Evolutionary conservation across 306 rosid species (phyloP).

Genomic region (Citrullus colocynthis): DNA sequence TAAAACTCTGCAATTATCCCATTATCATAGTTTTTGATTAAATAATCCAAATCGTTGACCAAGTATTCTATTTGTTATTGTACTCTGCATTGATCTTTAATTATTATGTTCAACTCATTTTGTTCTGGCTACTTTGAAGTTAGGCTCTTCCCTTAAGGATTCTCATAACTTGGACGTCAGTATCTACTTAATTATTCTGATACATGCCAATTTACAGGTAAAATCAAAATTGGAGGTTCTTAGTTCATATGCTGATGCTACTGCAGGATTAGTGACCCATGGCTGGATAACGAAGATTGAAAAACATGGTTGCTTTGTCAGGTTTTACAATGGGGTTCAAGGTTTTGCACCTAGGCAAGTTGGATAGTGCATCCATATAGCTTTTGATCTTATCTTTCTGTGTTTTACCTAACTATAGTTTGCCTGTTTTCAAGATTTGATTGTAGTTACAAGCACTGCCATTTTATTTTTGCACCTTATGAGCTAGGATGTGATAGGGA

Average conservation of each 20-base stretch:
- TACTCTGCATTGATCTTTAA: neutral
- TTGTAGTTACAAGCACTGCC: neutral
- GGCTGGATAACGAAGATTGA: constrained; percentile 97
- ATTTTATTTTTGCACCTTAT: neutral
- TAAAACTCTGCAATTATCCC: neutral
- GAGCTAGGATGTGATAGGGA: neutral
- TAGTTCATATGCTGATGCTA: constrained; percentile 66
- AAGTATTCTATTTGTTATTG: neutral
- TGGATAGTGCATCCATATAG: constrained; percentile 7
- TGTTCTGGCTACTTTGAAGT: neutral
- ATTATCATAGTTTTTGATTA: neutral
- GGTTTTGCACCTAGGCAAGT: constrained; percentile 89
- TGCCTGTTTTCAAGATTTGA: neutral
- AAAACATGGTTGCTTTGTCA: constrained; percentile 78
- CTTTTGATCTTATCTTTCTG: neutral
- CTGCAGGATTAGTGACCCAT: constrained; percentile 74
- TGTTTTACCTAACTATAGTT: neutral
- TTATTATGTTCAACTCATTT: neutral
- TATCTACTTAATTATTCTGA: constrained; percentile 14
- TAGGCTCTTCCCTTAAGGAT: neutral
- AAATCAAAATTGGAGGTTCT: constrained; percentile 72
- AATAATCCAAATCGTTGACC: neutral
- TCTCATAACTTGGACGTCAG: neutral
- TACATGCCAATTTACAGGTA: constrained; percentile 38
- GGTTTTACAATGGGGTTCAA: constrained; percentile 86